Evolutionary conservation across 108 stramenopile genomes (phyloP), one percentile per base, ranked within the genome.

Genomic region (Skeletonema marinoi): DNA sequence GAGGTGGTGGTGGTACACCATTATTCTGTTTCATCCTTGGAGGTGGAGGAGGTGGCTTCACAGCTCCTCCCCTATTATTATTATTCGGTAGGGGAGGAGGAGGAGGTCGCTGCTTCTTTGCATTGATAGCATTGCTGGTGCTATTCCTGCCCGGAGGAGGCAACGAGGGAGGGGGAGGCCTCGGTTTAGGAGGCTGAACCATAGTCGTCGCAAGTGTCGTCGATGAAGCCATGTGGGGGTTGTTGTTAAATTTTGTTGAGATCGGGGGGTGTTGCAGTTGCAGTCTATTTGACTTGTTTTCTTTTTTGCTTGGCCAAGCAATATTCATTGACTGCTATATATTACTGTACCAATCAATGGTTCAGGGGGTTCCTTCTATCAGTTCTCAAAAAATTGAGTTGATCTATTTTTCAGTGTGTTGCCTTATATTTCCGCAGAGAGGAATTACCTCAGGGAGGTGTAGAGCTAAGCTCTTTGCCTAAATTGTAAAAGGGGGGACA

Each of bases 181-280:
- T 74, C n/a, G 83, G 85, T 54, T 79, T 79, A 63, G 85, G 85
- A 56, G 85, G 85, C 71, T 81, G 71, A 56, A 73, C 81, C 85
- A 86, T 86, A 17, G 85, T 79, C 66, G 81, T 79, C 32, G 85
- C 78, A 46, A 77, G 41, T 44, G 84, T 75, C 84, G 81, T 76
- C 84, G 81, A 81, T 71, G 31, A 32, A 19, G 67, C 58, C 54
- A 56, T 56, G 54, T 21, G 19, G 8, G 54, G 44, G 44, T 46
- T 46, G 25, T 21, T 56, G 8, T n/a, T 56, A 56, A 56, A 25
- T 56, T 56, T 56, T 56, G 19, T 56, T 16, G 54, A 6, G 4
- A 56, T 56, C 9, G 54, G 19, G 54, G 25, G 21, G 54, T 56
- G 50, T 17, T 51, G 19, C 0, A 29, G 19, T 51, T 51, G 50